Percentiles rank a stretch among this genome's conserved stretches.
phyloP scores from a whole-genome alignment of 2,329 filamentous ascomycete genomes.

The Microcera coccophila region DNA sequence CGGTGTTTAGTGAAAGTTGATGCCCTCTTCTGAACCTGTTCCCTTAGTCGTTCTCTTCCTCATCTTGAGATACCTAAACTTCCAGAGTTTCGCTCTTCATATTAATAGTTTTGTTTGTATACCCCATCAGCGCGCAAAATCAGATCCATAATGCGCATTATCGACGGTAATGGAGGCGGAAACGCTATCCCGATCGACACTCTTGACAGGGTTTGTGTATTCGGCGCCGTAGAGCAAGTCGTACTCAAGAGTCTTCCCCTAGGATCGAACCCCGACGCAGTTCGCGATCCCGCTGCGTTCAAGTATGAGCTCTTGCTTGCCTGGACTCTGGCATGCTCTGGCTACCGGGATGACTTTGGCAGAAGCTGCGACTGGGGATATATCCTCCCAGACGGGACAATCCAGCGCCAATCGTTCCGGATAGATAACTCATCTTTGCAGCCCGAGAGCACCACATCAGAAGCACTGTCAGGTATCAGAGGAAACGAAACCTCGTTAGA shows the following conservation, averaged over 20 bases:
- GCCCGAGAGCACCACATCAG: constrained; percentile 11
- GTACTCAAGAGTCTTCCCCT: constrained; percentile 12
- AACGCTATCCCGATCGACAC: constrained; percentile 9
- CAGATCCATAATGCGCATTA: constrained; percentile 17
- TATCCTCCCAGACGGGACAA: constrained; percentile 12
- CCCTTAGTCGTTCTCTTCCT: background rate
- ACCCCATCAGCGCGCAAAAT: constrained; percentile 2
- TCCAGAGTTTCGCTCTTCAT: background rate
- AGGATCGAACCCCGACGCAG: constrained; percentile 1
- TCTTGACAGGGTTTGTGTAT: constrained; percentile 4
- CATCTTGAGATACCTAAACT: background rate
- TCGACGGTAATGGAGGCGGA: constrained; percentile 20
- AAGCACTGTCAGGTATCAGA: constrained; percentile 12
- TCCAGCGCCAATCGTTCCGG: constrained; percentile 12
- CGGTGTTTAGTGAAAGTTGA: background rate
- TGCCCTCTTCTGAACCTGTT: constrained; percentile 1
- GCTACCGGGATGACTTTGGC: constrained; percentile 3
- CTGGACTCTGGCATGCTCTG: constrained; percentile 12
- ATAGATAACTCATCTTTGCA: constrained; percentile 8
- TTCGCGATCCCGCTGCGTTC: constrained; percentile 8
- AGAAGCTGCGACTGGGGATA: constrained; percentile 11
- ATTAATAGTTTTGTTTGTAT: constrained; percentile 1
- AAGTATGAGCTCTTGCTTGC: constrained; percentile 12
- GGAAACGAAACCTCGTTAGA: constrained; percentile 2
- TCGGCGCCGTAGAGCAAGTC: background rate